A percentile compares a stretch with the other conserved stretches of the same genome.
phyloP scores from a whole-genome alignment of 331 rosid species.

The Quercus phellos region DNA sequence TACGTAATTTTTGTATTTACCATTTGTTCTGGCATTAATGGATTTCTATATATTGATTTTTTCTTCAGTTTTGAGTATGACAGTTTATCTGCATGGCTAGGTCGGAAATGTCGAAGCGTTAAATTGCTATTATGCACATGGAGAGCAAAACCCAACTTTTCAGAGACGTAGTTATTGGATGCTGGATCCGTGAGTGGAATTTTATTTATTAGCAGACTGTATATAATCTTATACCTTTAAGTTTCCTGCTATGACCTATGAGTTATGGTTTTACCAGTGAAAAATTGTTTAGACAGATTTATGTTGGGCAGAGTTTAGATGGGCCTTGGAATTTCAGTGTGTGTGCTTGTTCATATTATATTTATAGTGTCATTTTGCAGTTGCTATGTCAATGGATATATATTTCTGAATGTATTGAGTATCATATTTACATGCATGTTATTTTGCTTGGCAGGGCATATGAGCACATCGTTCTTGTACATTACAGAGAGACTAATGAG shows the following conservation, averaged over 20 bases:
- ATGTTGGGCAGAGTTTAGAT: neutral
- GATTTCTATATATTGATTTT: slow-evolving; percentile 13
- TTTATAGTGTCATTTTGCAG: neutral
- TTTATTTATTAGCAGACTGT: slow-evolving; percentile 10
- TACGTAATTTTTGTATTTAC: neutral
- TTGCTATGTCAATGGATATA: neutral
- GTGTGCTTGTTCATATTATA: neutral
- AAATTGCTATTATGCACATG: slow-evolving; percentile 97
- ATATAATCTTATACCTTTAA: slow-evolving; percentile 8
- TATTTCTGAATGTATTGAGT: neutral
- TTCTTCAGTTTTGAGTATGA: slow-evolving; percentile 26
- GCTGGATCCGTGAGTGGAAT: slow-evolving; percentile 80
- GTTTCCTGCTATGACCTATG: slow-evolving; percentile 2
- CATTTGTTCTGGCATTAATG: slow-evolving; percentile 16
- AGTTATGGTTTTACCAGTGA: slow-evolving; percentile 4
- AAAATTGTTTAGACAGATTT: neutral
- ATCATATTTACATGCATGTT: slow-evolving; percentile 23
- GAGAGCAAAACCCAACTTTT: slow-evolving; percentile 77
- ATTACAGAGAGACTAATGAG: slow-evolving; percentile 80
- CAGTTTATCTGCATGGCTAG: slow-evolving; percentile 38
- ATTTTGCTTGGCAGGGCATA: slow-evolving; percentile 57
- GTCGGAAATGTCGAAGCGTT: slow-evolving; percentile 84
- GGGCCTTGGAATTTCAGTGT: neutral
- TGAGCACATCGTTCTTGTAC: slow-evolving; percentile 95
- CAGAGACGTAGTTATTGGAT: slow-evolving; percentile 98